Base-by-base conservation (phyloP, 2,329 filamentous ascomycete species). In the Fusarium redolens region DNA sequence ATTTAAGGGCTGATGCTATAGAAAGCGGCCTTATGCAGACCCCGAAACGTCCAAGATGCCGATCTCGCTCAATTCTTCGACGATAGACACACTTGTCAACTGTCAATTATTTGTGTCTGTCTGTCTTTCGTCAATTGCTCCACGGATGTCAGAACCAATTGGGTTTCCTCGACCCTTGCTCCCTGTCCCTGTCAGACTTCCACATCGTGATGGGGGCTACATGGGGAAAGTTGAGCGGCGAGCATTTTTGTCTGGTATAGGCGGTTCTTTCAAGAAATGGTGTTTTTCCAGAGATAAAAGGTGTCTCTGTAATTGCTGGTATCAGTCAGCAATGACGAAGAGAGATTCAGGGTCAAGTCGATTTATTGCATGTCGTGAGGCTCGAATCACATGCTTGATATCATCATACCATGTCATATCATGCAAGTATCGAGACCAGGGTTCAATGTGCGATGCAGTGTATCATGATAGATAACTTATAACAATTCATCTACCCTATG, bases 311-410 rank as follows among this genome's bases (percentile, higher is more conserved):
- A 25, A 11, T 18, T 30, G 37, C 12, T 40, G 10, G 14, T 13
- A 38, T 66, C 22, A 30, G 31, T 47, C 33, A 20, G 22, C 45
- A 35, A 52, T 51, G 12, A 40, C 30, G 38, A 40, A 56, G 18
- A 35, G 28, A 22, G 14, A 17, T 3, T 33, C 28, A 14, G 17
- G 31, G 30, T 35, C 15, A 22, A 18, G 18, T 37, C 17, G 20
- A 22, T 10, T 38, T 43, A 18, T n/a, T 43, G 15, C 17, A 50
- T 41, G 20, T 37, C 22, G 35, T 57, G 54, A 63, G 43, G 55
- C 54, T 62, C 20, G 35, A 68, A 73, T 71, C 61, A 71, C 65
- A 56, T 67, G 61, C 31, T 25, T 18, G 30, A 51, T 51, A 18
- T 28, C 12, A 28, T 20, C 25, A 20, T 3, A 51, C 35, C n/a